Evolutionary conservation across 31 red algal species (phyloP).

Genomic region (Pterothamnion heteromorphum): DNA sequence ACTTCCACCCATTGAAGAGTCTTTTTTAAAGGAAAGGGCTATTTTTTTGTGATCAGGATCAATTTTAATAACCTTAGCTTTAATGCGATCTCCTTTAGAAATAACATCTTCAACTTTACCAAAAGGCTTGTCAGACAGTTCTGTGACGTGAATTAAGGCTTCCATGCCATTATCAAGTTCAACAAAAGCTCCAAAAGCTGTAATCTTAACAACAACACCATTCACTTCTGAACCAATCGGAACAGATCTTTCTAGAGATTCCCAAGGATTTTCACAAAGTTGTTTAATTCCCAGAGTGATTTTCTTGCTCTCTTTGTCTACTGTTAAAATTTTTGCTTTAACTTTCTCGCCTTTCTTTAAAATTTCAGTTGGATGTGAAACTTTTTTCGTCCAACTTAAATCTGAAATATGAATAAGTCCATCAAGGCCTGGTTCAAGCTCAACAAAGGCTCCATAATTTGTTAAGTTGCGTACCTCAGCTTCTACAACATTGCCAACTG

Average conservation of each 20-base stretch:
- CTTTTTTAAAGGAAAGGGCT: slow-evolving; percentile 51
- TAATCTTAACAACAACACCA: slow-evolving; percentile 50
- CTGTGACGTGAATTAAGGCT: slow-evolving; percentile 67
- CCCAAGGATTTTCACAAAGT: background rate
- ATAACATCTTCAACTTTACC: slow-evolving; percentile 44
- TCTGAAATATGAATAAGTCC: slow-evolving; percentile 74
- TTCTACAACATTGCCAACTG: slow-evolving; percentile 33
- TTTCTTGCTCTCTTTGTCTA: slow-evolving; percentile 29
- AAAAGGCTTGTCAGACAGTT: slow-evolving; percentile 62
- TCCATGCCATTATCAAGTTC: slow-evolving; percentile 13
- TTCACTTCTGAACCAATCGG: background rate
- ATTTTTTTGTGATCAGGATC: slow-evolving; percentile 38
- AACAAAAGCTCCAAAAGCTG: slow-evolving; percentile 64
- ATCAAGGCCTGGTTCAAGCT: slow-evolving; percentile 18
- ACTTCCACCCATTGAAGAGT: too few species aligned
- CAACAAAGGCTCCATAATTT: slow-evolving; percentile 62
- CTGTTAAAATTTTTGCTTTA: slow-evolving; percentile 53
- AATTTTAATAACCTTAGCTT: slow-evolving; percentile 56
- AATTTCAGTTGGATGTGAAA: slow-evolving; percentile 46
- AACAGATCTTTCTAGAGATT: background rate
- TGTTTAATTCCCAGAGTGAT: slow-evolving; percentile 57
- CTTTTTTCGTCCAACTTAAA: slow-evolving; percentile 48
- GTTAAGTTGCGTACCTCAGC: slow-evolving; percentile 48
- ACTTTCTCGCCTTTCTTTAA: slow-evolving; percentile 49
- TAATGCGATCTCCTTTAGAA: slow-evolving; percentile 45